Conservation (phyloP, 257 asterid species). For the Solanum pinnatisectum region DNA sequence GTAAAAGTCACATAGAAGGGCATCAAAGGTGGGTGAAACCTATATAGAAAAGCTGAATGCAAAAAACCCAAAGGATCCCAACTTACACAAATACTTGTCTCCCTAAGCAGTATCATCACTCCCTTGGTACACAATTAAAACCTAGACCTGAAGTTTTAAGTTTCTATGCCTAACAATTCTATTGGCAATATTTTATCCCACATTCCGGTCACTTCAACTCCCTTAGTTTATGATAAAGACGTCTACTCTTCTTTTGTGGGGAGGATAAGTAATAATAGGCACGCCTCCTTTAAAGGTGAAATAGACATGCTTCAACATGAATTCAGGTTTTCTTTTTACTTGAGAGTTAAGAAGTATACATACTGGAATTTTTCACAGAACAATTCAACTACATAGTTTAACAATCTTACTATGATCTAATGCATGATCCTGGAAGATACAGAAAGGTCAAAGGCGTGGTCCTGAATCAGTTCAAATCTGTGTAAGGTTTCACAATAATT, state of each 20-base stretch:
- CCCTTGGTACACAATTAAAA: not conserved
- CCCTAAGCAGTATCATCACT: not conserved
- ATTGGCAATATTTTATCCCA: not conserved
- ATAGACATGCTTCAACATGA: not conserved
- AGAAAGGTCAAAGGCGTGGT: not conserved
- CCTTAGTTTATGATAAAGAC: not conserved
- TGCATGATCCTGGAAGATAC: not conserved
- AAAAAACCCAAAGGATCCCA: not conserved
- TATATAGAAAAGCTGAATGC: not conserved
- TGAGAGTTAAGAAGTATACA: not conserved
- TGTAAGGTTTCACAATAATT: not conserved
- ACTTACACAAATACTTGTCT: not conserved
- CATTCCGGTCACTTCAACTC: not conserved
- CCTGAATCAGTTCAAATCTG: not conserved
- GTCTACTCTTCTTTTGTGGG: too few species aligned
- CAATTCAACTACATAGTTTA: not conserved
- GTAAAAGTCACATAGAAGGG: not conserved
- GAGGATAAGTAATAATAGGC: too few species aligned
- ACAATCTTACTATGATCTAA: not conserved
- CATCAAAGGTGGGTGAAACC: not conserved
- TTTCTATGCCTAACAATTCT: not conserved
- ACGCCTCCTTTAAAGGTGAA: too few species aligned
- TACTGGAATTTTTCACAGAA: not conserved
- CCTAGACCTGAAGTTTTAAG: not conserved
- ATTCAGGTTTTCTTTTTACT: not conserved